These are phyloP conservation scores for Quillaja saponaria DNA, from an alignment of 306 rosid species.

Conservation along the genomic window DNA sequence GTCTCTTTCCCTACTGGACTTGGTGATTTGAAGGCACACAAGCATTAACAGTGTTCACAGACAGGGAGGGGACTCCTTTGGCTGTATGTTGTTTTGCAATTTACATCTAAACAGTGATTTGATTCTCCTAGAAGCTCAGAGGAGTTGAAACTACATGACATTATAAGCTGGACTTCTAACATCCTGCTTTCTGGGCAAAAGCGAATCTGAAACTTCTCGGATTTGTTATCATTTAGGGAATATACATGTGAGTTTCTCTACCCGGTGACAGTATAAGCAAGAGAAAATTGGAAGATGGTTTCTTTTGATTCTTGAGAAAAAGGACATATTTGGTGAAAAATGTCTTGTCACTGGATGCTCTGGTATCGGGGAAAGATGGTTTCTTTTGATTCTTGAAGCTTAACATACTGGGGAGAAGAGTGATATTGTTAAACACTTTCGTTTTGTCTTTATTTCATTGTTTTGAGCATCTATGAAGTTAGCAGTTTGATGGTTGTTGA, in stretches of 20 bases:
- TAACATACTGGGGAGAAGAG: conserved; percentile 32
- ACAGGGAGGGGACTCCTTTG: conserved; percentile 31
- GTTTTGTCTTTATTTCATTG: conserved; percentile 27
- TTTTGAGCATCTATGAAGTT: conserved; percentile 24
- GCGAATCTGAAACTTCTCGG: conserved; percentile 39
- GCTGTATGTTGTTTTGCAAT: conserved; percentile 37
- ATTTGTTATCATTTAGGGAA: conserved; percentile 37
- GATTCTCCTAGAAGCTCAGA: conserved; percentile 27
- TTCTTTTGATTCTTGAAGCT: background rate
- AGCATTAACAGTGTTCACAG: conserved; percentile 29
- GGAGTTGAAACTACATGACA: conserved; percentile 28
- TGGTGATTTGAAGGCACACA: conserved; percentile 50
- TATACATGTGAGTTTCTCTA: conserved; percentile 30
- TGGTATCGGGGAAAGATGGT: background rate
- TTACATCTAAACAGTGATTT: conserved; percentile 28
- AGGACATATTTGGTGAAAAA: conserved; percentile 40
- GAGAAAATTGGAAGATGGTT: conserved; percentile 32
- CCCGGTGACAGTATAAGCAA: conserved; percentile 29
- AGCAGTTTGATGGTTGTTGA: conserved; percentile 44
- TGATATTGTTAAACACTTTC: conserved; percentile 29
- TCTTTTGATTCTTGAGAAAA: conserved; percentile 8
- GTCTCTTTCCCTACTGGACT: conserved; percentile 47
- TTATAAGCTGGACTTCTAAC: conserved; percentile 26
- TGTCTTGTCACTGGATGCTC: conserved; percentile 45
- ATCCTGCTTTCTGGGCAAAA: conserved; percentile 60